Conservation (phyloP, 345 rosid genomes). For the Hibiscus trionum region DNA sequence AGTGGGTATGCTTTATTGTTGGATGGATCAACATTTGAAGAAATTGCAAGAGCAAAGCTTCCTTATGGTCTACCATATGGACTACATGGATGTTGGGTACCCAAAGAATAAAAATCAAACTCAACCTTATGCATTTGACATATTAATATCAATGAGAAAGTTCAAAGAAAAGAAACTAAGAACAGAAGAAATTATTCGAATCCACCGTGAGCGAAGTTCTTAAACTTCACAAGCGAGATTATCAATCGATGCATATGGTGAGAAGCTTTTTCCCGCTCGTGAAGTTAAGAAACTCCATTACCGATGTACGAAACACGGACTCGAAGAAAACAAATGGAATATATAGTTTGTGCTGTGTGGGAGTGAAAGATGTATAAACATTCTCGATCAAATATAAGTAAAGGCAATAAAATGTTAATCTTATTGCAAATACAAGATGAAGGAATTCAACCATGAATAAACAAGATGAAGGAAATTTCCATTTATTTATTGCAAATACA, state of each 20-base stretch:
- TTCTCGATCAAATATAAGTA: slow-evolving; percentile 1
- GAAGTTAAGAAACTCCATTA: background rate
- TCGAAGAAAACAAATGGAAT: background rate
- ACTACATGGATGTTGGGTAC: slow-evolving; percentile 59
- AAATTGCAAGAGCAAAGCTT: slow-evolving; percentile 87
- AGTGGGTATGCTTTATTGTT: slow-evolving; percentile 74
- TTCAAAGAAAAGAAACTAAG: background rate
- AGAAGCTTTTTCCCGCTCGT: background rate
- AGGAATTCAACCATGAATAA: background rate
- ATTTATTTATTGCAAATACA: background rate
- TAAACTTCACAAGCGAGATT: background rate
- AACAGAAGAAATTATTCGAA: background rate
- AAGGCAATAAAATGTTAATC: background rate
- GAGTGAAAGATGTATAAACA: background rate
- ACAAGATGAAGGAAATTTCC: too few relatives aligned
- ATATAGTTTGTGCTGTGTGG: background rate
- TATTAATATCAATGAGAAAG: background rate
- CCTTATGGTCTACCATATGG: slow-evolving; percentile 95
- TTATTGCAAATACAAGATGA: background rate
- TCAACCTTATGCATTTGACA: background rate
- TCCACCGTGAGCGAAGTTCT: background rate
- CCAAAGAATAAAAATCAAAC: background rate
- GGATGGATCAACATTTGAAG: slow-evolving; percentile 78
- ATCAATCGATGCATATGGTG: background rate
- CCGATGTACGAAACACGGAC: background rate